Evolutionary conservation across 2,329 filamentous ascomycete species (phyloP), one percentile per base, ranked within the genome.

Genomic region (Pseudogymnoascus sp.): DNA sequence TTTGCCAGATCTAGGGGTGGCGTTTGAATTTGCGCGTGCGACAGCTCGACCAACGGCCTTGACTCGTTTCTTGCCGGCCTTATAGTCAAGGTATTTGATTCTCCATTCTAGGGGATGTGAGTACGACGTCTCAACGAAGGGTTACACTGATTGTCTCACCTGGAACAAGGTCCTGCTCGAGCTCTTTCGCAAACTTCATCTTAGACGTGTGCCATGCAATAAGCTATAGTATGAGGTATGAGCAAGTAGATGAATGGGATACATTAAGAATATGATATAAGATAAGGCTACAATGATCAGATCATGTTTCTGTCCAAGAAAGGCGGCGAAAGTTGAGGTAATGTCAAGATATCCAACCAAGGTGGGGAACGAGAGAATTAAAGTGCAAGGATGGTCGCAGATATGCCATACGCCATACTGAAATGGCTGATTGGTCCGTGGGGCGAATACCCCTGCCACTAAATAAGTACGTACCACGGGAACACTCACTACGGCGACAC

Each of bases 81-180:
- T 96, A 81, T 97, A 97, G 77, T 97, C 86, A 70, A 97, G 83
- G 75, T 97, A 97, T 76, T 96, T 96, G 75, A 88, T 84, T 71
- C 90, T 86, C 93, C 93, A 97, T 84, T 97, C 85, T 88, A 68
- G 29, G 13, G 7, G 29, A 64, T 62, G 37, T 65, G 61, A 64
- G 62, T 4, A 33, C n/a, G 19, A 9, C 26, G 33, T 60, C 6
- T 38, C 19, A 60, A 31, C 23, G 59, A 33, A 64, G 60, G n/a
- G 62, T 38, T 53, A 40, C 38, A 50, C 40, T 26, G 59, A 29
- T 21, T 62, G 60, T 68, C 77, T 73, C 74, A 87, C 85, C 93
- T 73, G 93, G 93, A 67, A 97, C 91, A 62, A 92, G 84, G 71
- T 96, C 90, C 72, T 89, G 85, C 73, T 96, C 91, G 67, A 96